Evolutionary conservation across 768 basidiomycete genomes (phyloP).

Genomic region (Pleurotus platypus): DNA sequence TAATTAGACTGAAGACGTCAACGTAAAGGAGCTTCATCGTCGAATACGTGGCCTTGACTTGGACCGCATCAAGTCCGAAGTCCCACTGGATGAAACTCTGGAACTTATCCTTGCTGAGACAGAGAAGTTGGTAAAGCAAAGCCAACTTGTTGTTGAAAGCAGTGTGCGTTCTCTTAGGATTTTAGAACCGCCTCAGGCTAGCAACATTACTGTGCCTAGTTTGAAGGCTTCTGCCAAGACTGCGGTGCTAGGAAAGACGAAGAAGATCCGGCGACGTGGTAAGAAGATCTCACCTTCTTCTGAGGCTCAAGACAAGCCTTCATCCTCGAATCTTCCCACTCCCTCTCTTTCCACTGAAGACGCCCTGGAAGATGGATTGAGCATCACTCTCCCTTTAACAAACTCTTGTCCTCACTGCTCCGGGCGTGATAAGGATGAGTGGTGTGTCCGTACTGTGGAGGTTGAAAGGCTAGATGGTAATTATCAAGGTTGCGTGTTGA

Average conservation of each 20-base stretch:
- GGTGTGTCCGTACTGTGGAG: neutral
- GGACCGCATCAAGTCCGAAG: neutral
- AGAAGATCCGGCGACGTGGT: too few species aligned
- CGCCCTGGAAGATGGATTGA: too few species aligned
- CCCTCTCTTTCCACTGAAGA: too few species aligned
- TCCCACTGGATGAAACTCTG: neutral
- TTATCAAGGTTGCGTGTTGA: neutral
- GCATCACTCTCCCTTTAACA: too few species aligned
- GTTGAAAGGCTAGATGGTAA: neutral
- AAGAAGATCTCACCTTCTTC: too few species aligned
- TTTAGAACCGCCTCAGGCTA: neutral
- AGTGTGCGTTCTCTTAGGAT: neutral
- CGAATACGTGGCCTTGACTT: neutral
- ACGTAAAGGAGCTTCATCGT: neutral
- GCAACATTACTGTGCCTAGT: neutral
- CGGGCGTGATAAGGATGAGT: neutral
- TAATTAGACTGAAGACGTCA: neutral
- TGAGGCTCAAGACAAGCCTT: too few species aligned
- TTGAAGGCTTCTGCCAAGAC: neutral
- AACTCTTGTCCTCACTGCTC: neutral
- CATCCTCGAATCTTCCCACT: too few species aligned
- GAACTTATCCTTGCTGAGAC: neutral
- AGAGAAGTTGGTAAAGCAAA: neutral
- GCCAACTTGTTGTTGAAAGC: neutral
- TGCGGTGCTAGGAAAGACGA: too few species aligned